A percentile compares a stretch with the other conserved stretches of the same genome.
These are phyloP conservation scores for Aethionema arabicum DNA, from an alignment of 345 rosid genomes.

Conservation along the genomic window DNA sequence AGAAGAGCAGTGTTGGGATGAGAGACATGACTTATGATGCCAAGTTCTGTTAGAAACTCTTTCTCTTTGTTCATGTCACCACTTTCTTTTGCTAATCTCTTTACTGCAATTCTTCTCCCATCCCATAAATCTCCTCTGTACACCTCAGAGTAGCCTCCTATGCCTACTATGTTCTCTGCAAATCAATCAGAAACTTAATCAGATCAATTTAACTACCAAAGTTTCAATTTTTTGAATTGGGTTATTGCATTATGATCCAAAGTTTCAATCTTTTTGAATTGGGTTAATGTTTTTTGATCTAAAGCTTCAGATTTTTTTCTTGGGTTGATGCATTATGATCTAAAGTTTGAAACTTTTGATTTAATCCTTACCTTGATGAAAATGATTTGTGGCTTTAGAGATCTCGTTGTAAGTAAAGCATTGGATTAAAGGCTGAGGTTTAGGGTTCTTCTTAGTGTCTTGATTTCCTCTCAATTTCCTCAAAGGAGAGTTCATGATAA, in stretches of 20 bases:
- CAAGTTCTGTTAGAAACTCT: slow-evolving; percentile 83
- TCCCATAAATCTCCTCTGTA: slow-evolving; percentile 80
- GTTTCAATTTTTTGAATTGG: not conserved
- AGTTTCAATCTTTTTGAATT: no score
- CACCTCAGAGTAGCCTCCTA: slow-evolving; percentile 92
- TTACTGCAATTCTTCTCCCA: slow-evolving; percentile 75
- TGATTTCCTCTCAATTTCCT: slow-evolving; percentile 44
- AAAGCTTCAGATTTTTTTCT: not conserved
- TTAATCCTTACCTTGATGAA: slow-evolving; percentile 53
- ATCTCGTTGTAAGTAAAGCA: slow-evolving; percentile 79
- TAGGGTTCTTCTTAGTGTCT: slow-evolving; percentile 36
- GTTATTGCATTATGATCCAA: not conserved
- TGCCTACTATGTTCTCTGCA: slow-evolving; percentile 69
- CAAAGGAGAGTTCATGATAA: slow-evolving; percentile 51
- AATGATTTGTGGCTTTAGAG: slow-evolving; percentile 63
- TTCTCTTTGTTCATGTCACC: slow-evolving; percentile 74
- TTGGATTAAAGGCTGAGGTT: slow-evolving; percentile 50
- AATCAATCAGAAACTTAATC: slow-evolving; percentile 13
- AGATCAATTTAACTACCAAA: not conserved
- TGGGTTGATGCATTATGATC: not conserved
- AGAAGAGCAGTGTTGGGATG: slow-evolving; percentile 82
- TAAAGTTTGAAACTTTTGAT: not conserved
- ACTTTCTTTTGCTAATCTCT: slow-evolving; percentile 76
- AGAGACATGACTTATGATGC: slow-evolving; percentile 72
- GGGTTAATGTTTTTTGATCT: no score